Evolutionary conservation across 345 rosid genomes (phyloP), one percentile per base, ranked within the genome.

Genomic region (Fremontodendron californicum): DNA sequence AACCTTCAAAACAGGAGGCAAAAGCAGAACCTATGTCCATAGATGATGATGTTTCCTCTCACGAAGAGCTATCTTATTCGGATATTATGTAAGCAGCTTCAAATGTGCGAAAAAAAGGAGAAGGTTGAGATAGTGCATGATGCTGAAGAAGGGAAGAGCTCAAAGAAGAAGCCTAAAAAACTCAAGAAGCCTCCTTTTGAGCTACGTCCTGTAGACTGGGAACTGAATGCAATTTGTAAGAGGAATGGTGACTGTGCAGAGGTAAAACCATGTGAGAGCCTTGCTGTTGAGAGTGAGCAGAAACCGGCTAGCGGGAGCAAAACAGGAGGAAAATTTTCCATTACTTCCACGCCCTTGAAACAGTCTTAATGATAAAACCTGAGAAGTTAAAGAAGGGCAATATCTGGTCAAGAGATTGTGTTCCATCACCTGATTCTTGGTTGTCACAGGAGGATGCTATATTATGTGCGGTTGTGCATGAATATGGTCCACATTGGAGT

Each of bases 401-500:
- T 83, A 78, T 92, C 75, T 94, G 97, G 97, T 91, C 96, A 12
- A 94, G 90, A 80, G 99, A 94, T 77, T 92, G 93, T 85, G 94
- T 92, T 82, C 96, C 99, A 63, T 86, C 84, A 27, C 96, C 99
- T 78, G 98, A 92, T 87, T 83, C 84, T 77, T 96, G 99, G 99
- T 84, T 88, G 85, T 87, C 98, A 37, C 98, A 89, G 81, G 99
- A 96, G 88, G 99, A 96, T 87, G 98, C 99, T 74, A 76, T 94
- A 82, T 85, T 96, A 89, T 91, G 99, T 88, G 99, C 99, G 71
- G 88, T 90, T 79, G 97, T 96, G 60, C 99, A 96, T 85, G 99
- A 96, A 85, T 96, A 96, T 89, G 99, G 98, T 58, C 80, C 92
- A 37, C 82, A 92, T 35, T 96, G 99, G 99, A 93, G 87, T 82